Evolutionary conservation across 192 early-diverging fungal species (phyloP).

Genomic region (Coemansia sp.): DNA sequence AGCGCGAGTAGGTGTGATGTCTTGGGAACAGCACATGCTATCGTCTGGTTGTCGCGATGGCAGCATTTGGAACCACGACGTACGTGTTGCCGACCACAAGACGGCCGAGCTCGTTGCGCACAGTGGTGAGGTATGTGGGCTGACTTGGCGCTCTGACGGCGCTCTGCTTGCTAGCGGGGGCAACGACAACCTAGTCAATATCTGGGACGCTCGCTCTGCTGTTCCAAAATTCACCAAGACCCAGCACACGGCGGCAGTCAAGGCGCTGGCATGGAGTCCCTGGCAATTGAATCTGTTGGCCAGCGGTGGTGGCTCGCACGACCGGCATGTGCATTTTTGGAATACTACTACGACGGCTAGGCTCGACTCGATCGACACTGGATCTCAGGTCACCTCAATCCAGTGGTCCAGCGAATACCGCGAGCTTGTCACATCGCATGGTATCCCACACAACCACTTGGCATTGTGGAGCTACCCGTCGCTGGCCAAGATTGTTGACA

Average conservation of each 20-base stretch:
- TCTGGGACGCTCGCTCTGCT: slow-evolving; percentile 78
- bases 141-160: slow-evolving; percentile 84
- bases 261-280: slow-evolving; percentile 95
- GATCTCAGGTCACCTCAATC: slow-evolving; percentile 91
- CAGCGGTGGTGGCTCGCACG: slow-evolving; percentile 88
- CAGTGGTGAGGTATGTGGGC: slow-evolving; percentile 80
- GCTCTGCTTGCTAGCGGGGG: slow-evolving; percentile 86
- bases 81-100: slow-evolving; percentile 84
- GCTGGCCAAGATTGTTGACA: slow-evolving; percentile 69
- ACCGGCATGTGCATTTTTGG: slow-evolving; percentile 92
- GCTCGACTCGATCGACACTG: slow-evolving; percentile 72
- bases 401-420: slow-evolving; percentile 82
- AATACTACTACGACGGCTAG: slow-evolving; percentile 70
- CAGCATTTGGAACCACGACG: slow-evolving; percentile 93
- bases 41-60: slow-evolving; percentile 88
- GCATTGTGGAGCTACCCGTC: slow-evolving; percentile 82
- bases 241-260: slow-evolving; percentile 88
- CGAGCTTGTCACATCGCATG: slow-evolving; percentile 92
- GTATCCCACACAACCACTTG: slow-evolving; percentile 86
- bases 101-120: slow-evolving; percentile 71
- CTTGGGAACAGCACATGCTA: slow-evolving; percentile 83
- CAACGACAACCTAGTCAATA: slow-evolving; percentile 89
- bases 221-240: slow-evolving; percentile 71
- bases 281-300: slow-evolving; percentile 84
- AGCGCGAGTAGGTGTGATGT: slow-evolving; percentile 79